Base-by-base conservation (phyloP, 148 eudicot genomes). In the Persicaria tinctoria region DNA sequence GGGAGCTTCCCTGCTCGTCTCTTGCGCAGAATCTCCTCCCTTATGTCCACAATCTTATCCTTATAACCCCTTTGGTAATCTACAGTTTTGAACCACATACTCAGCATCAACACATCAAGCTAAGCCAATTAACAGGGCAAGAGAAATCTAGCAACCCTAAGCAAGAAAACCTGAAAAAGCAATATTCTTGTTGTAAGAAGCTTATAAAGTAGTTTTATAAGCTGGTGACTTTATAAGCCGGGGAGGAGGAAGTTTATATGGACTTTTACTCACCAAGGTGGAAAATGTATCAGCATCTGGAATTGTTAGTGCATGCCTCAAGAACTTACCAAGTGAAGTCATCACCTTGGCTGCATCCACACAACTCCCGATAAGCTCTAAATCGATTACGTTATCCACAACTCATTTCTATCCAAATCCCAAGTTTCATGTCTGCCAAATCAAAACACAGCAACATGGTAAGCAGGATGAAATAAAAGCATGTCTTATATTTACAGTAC, bases 1-100 rank as follows among this genome's bases (percentile, higher is more conserved):
- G 98, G 98, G 8, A 93, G 93, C 82, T 93, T 93, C 66, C 98
- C 98, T 0, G 98, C 98, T 76, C 98, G 83, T 79, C 98, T 91
- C 82, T 93, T 93, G 75, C 98, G 92, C 60, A 93, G 81, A 59
- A 93, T 93, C 70, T 93, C 98, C 82, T 91, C 98, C 80, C 98
- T 86, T 74, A 93, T 91, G 78, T 93, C 96, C 56, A 89, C 98
- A 48, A 93, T 86, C 73, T 91, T 93, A 83, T 90, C 96, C 83
- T 93, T 93, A 80, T 90, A 93, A n/a, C 96, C 98, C 98, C 91
- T 59, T 71, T 74, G 51, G 1, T 5, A 48, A n/a, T n/a, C n/a
- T n/a, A n/a, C n/a, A n/a, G n/a, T n/a, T n/a, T n/a, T n/a, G n/a
- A n/a, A n/a, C n/a, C n/a, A n/a, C n/a, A n/a, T n/a, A n/a, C n/a